Percentiles rank a stretch among this genome's conserved stretches.
Evolutionary conservation across 306 rosid species (phyloP).

Genomic region (Cicer arietinum): DNA sequence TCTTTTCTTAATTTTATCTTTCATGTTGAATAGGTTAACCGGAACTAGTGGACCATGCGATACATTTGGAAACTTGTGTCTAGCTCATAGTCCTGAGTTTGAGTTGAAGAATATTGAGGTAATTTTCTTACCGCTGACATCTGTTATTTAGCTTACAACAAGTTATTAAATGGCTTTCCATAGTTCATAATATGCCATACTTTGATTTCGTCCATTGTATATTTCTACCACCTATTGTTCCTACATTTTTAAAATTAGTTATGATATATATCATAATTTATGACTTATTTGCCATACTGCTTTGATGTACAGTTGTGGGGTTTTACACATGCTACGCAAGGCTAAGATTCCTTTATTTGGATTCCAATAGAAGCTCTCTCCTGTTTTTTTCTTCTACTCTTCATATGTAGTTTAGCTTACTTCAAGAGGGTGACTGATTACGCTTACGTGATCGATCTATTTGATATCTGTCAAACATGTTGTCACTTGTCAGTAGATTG

Average conservation of each 20-base stretch:
- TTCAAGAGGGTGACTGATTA: neutral
- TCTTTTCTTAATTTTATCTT: conserved; percentile 43
- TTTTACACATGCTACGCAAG: conserved; percentile 68
- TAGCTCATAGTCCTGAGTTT: conserved; percentile 88
- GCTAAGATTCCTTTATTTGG: conserved; percentile 41
- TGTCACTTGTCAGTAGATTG: conserved; percentile 13
- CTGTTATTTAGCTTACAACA: conserved; percentile 25
- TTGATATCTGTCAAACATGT: conserved; percentile 11
- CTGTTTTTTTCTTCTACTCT: neutral
- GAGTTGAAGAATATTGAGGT: conserved; percentile 96
- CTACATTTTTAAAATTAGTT: neutral
- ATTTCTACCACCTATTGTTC: conserved; percentile 13
- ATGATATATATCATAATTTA: neutral
- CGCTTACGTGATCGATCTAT: conserved; percentile 6
- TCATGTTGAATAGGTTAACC: conserved; percentile 62
- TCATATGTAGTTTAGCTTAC: conserved; percentile 31
- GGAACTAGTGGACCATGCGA: conserved; percentile 93
- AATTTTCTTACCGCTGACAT: conserved; percentile 13
- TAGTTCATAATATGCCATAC: conserved; percentile 29
- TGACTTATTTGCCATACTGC: conserved; percentile 40
- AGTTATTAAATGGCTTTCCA: conserved; percentile 9
- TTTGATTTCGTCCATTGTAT: conserved; percentile 24
- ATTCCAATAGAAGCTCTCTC: conserved; percentile 19
- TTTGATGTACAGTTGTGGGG: conserved; percentile 89
- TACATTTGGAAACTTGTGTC: conserved; percentile 83